Percentiles rank a stretch among this genome's conserved stretches.
Evolutionary conservation across 2,329 filamentous ascomycete species (phyloP).

Genomic region (Neurospora sp.): DNA sequence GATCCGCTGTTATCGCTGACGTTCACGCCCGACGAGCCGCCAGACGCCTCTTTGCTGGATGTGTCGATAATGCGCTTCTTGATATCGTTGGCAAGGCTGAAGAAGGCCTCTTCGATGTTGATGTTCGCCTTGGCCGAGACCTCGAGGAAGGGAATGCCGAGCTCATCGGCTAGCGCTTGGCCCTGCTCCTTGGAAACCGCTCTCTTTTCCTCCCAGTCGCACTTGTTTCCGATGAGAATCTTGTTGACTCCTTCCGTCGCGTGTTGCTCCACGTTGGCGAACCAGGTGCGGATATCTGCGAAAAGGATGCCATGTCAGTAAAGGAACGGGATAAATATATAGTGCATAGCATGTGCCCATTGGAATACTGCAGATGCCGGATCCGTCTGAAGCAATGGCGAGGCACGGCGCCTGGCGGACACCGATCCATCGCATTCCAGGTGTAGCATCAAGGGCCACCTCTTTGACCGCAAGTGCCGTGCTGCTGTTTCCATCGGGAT

Average conservation of each 20-base stretch:
- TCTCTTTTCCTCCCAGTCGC: constrained; percentile 99
- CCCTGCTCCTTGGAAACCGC: constrained; percentile 88
- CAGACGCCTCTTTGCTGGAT: constrained; percentile 60
- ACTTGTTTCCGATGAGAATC: constrained; percentile 99
- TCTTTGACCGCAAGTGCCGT: background rate
- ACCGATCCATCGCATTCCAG: background rate
- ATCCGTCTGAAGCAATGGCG: background rate
- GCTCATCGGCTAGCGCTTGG: constrained; percentile 86
- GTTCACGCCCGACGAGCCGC: constrained; percentile 48
- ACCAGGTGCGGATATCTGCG: constrained; percentile 96
- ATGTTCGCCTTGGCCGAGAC: constrained; percentile 99
- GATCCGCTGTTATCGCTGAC: constrained; percentile 53
- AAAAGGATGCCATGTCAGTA: constrained; percentile 5
- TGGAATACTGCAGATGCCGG: background rate
- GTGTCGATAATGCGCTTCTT: constrained; percentile 97
- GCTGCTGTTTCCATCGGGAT: background rate
- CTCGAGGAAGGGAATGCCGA: constrained; percentile 96
- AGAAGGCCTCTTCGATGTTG: constrained; percentile 99
- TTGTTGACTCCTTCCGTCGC: constrained; percentile 99
- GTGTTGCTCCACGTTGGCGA: constrained; percentile 97
- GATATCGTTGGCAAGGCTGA: constrained; percentile 88
- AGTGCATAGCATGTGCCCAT: constrained; percentile 1
- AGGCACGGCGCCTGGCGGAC: background rate
- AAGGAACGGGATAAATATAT: background rate
- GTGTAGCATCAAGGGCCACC: background rate